Base-by-base conservation (phyloP, 495 filamentous ascomycete species). In the Penicillium paxilli region DNA sequence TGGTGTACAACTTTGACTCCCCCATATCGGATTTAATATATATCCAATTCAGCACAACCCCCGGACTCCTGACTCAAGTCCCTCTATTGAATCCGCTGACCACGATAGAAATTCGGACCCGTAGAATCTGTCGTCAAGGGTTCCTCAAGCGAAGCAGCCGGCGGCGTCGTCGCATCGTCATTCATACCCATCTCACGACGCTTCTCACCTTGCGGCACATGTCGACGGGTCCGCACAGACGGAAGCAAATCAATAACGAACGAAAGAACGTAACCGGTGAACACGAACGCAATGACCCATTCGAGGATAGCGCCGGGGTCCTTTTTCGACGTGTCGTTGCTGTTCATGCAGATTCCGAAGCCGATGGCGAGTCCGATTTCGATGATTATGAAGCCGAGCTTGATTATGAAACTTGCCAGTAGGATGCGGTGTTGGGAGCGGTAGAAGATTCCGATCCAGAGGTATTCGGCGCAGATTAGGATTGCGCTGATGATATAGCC, bases 221-320 rank as follows among this genome's bases (percentile, higher is more conserved):
- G 72, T 28, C 68, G 70, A 53, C 85, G 87, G 4, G 83, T 90
- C 12, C 81, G 77, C 2, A 88, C 78, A 17, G 91, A 90, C 0
- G 94, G 94, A 47, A 91, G 74, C 32, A 98, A 78, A 66, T 98
- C 94, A 62, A 98, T 74, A 49, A 88, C 83, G 74, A 96, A 98
- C 33, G 89, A 91, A 44, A 96, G 80, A 37, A 96, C 76, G 68
- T 95, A 97, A 62, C 90, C 88, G 9, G 87, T 92, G 74, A 96
- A 98, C 55, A 97, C 77, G 59, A 98, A 86, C 20, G 92, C 86
- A 55, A 98, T 87, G 47, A 86, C 72, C 92, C 92, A 97, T 70
- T 90, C 88, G 25, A 90, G 64, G 14, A 87, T 73, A 0, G 86
- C 86, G 14, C 77, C 83, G 1, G 71, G 54, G 65, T 89, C 82